Percentiles rank a stretch among this genome's conserved stretches.
These are phyloP conservation scores for Pelargonium australe DNA, from an alignment of 441 rosid genomes.

Conservation along the genomic window DNA sequence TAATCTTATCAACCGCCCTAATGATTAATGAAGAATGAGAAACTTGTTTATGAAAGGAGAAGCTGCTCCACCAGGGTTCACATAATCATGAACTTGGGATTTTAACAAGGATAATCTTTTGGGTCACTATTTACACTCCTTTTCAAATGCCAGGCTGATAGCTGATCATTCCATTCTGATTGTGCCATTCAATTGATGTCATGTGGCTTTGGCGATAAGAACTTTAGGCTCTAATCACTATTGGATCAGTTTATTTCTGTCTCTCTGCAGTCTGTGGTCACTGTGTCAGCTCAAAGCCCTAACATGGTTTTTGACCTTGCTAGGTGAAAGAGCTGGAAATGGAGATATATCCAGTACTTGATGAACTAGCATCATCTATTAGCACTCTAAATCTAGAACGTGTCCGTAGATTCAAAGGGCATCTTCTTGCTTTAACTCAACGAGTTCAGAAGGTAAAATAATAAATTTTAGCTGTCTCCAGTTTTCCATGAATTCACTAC, in stretches of 20 bases:
- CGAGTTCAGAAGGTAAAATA: slow-evolving; percentile 83
- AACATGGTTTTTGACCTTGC: slow-evolving; percentile 18
- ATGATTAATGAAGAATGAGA: not conserved
- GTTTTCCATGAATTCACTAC: slow-evolving; percentile 6
- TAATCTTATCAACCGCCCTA: not conserved
- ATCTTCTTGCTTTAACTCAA: slow-evolving; percentile 81
- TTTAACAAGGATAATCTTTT: not conserved
- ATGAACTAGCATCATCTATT: slow-evolving; percentile 77
- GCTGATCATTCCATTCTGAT: not conserved
- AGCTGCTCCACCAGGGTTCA: not conserved
- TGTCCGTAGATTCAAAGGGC: slow-evolving; percentile 84
- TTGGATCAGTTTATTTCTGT: not conserved
- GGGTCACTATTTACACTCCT: slow-evolving; percentile 5
- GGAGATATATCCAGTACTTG: slow-evolving; percentile 84
- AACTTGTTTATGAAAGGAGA: slow-evolving; percentile 2
- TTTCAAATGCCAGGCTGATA: not conserved
- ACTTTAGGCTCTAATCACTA: too few species aligned
- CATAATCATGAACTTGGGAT: not conserved
- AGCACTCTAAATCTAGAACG: slow-evolving; percentile 83
- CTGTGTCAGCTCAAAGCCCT: slow-evolving; percentile 2
- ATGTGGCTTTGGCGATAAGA: too few species aligned
- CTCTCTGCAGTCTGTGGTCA: too few species aligned
- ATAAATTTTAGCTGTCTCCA: slow-evolving; percentile 12
- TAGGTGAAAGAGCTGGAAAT: slow-evolving; percentile 84
- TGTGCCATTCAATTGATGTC: not conserved